Conservation (phyloP, 2,329 filamentous ascomycete genomes). For the Colletotrichum filicis region DNA sequence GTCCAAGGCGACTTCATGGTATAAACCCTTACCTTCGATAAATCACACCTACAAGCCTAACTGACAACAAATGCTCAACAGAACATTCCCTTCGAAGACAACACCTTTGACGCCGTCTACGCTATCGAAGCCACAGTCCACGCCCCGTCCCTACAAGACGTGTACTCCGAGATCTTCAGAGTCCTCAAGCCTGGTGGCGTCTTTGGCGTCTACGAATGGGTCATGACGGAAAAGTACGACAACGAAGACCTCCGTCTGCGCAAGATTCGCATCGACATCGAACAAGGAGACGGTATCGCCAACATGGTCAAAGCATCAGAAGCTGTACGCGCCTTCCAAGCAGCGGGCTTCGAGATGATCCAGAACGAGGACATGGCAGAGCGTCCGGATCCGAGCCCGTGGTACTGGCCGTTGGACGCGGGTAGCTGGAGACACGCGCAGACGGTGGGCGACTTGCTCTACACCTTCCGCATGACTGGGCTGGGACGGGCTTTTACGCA, state of each 20-base stretch:
- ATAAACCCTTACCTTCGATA: slow-evolving; percentile 16
- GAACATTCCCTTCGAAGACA: slow-evolving; percentile 76
- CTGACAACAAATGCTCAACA: neutral
- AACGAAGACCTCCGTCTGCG: slow-evolving; percentile 88
- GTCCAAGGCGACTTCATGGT: slow-evolving; percentile 98
- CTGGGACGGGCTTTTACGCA: slow-evolving; percentile 78
- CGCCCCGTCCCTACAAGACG: slow-evolving; percentile 87
- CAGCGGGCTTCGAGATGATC: slow-evolving; percentile 86
- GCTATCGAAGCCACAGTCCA: slow-evolving; percentile 98
- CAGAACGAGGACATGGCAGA: slow-evolving; percentile 89
- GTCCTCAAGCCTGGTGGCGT: slow-evolving; percentile 95
- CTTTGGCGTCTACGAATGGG: slow-evolving; percentile 98
- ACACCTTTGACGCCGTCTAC: slow-evolving; percentile 94
- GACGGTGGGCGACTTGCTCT: slow-evolving; percentile 77
- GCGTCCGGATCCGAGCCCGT: slow-evolving; percentile 78
- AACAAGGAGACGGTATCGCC: slow-evolving; percentile 95
- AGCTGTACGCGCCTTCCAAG: slow-evolving; percentile 83
- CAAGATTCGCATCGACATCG: slow-evolving; percentile 91
- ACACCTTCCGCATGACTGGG: slow-evolving; percentile 86
- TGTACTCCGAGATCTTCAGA: slow-evolving; percentile 94
- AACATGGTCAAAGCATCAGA: slow-evolving; percentile 95
- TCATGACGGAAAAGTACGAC: slow-evolving; percentile 97
- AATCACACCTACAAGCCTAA: rapidly evolving
- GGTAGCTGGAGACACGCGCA: slow-evolving; percentile 84
- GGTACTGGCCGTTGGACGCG: slow-evolving; percentile 86